phyloP scores from a whole-genome alignment of 2,329 filamentous ascomycete genomes.

The Paecilomyces variotii region DNA sequence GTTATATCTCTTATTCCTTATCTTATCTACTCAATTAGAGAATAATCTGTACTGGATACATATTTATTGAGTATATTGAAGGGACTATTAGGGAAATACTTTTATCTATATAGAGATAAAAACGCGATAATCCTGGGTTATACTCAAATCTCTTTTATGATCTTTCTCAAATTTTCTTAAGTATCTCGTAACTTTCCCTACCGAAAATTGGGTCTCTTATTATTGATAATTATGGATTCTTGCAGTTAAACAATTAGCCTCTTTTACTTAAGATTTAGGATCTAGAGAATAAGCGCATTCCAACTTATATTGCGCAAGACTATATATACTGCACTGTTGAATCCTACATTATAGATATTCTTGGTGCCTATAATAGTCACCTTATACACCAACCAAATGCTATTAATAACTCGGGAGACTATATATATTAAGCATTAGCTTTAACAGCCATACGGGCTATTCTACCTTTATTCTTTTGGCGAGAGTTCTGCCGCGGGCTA shows the following conservation, averaged over 20 bases:
- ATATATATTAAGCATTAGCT: no score
- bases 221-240: constrained; percentile 17
- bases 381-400: no score
- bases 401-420: background rate
- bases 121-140: background rate
- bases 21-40: no score
- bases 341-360: background rate
- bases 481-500: no score
- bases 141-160: constrained; percentile 13
- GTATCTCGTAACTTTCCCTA: constrained; percentile 11
- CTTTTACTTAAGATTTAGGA: constrained; percentile 12
- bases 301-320: constrained; percentile 12
- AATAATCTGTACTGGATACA: no score
- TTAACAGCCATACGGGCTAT: no score
- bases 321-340: constrained; percentile 10
- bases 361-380: no score
- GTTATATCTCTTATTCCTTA: no score
- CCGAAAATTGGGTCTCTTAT: constrained; percentile 27
- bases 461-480: no score
- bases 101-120: background rate
- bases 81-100: constrained; percentile 12
- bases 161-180: constrained; percentile 12
- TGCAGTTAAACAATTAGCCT: constrained; percentile 13
- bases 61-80: background rate
- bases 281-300: constrained; percentile 16